Percentiles rank a stretch among this genome's conserved stretches.
Conservation (phyloP, 31 red algal species). For the Asparagopsis taxiformis region DNA sequence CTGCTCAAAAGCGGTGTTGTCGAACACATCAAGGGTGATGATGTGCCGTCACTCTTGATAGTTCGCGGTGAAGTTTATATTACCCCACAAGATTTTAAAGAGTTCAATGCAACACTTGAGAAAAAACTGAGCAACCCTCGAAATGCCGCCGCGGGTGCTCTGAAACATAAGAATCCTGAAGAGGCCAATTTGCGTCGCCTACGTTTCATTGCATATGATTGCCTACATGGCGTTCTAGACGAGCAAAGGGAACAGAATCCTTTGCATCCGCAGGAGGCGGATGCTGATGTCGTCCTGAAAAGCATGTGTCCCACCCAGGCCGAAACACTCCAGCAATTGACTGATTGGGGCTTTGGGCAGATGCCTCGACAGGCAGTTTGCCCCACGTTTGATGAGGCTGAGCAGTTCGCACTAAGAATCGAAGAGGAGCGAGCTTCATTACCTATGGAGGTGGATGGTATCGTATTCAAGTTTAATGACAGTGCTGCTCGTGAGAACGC, state of each 20-base stretch:
- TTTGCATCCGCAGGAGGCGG: background rate
- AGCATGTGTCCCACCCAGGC: conserved; percentile 36
- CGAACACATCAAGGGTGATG: conserved; percentile 20
- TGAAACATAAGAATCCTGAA: conserved; percentile 69
- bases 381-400: conserved; percentile 14
- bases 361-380: conserved; percentile 41
- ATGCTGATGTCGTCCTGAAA: conserved; percentile 1
- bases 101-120: conserved; percentile 40
- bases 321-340: conserved; percentile 24
- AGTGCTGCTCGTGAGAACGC: conserved; percentile 20
- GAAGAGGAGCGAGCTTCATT: conserved; percentile 37
- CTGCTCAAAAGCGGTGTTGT: conserved; percentile 60
- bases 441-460: conserved; percentile 72
- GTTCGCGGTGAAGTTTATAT: conserved; percentile 86
- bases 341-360: conserved; percentile 60
- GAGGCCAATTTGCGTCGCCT: conserved; percentile 42
- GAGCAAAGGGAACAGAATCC: background rate
- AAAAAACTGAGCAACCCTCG: conserved; percentile 60
- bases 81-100: conserved; percentile 43
- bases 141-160: conserved; percentile 84
- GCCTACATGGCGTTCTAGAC: conserved; percentile 19
- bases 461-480: conserved; percentile 75
- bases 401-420: conserved; percentile 39
- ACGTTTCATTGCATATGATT: conserved; percentile 77
- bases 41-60: conserved; percentile 29